Evolutionary conservation across 2,329 filamentous ascomycete species (phyloP), one percentile per base, ranked within the genome.

Genomic region (Paracorniculantispora psalliotae): DNA sequence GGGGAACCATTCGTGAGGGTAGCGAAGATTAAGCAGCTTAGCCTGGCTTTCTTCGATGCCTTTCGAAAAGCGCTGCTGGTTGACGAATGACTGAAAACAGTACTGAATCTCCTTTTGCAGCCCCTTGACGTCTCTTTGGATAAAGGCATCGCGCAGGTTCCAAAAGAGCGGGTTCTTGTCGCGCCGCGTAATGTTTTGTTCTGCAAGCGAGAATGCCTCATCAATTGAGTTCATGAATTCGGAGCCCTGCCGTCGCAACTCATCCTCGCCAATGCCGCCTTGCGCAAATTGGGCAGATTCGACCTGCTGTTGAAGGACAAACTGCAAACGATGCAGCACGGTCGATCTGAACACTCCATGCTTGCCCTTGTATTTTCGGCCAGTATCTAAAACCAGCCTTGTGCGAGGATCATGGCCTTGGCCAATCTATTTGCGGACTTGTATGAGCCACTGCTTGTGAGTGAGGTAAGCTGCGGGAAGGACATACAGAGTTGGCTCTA

Each of bases 1-100:
- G 0, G 93, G 91, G 69, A 88, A 97, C 93, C 93, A 97, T 71
- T 99, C 94, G 57, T 87, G 82, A 0, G 94, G 94, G 71, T 86
- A 92, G n/a, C 92, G 84, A 64, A 96, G 77, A 73, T 97, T 91
- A n/a, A 91, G 84, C 15, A 96, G 74, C 21, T 80, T 79, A 65
- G 78, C 76, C 66, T 92, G 89, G 30, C 81, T 81, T 47, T 79
- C 74, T 30, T 83, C 74, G 52, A 87, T 75, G 3, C 76, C 78
- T 21, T 77, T 73, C 1, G 86, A 82, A 68, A 88, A 85, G 26
- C 76, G 77, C 2, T 77, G 69, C 13, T 82, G 81, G 60, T 86
- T 76, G 21, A 89, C 74, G 63, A 87, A 85, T 39, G 81, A 84
- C 65, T 87, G 85, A 69, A 94, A 91, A 33, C 83, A 76, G 66